A percentile compares a stretch with the other conserved stretches of the same genome.
Evolutionary conservation across 2,329 filamentous ascomycete species (phyloP).

Genomic region (Plectosphaerella sp.): DNA sequence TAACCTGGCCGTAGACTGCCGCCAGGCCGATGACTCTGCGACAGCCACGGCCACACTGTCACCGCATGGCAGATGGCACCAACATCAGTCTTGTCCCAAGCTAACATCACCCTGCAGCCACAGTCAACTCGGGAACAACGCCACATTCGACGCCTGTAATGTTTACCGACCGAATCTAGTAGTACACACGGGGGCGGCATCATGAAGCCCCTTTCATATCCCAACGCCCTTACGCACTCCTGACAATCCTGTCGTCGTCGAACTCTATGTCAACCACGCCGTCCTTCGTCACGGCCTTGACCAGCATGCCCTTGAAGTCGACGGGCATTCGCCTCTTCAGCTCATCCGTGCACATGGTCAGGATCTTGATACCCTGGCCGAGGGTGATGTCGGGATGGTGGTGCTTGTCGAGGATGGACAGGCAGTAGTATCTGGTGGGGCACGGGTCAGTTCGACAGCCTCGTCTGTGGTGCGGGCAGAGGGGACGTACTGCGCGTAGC

Average conservation of each 20-base stretch:
- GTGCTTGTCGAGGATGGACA: constrained; percentile 97
- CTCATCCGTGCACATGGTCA: constrained; percentile 95
- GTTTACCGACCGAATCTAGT: constrained; percentile 13
- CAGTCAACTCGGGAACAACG: background rate
- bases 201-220: background rate
- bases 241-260: constrained; percentile 72
- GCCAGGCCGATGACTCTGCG: no score
- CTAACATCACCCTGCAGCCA: no score
- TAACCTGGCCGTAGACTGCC: no score
- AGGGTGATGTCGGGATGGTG: constrained; percentile 92
- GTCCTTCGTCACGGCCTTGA: constrained; percentile 94
- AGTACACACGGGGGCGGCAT: constrained; percentile 8
- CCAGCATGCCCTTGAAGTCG: constrained; percentile 95
- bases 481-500: constrained; percentile 84
- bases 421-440: constrained; percentile 78
- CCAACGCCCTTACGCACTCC: constrained; percentile 34
- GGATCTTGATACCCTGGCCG: constrained; percentile 84
- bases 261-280: constrained; percentile 83
- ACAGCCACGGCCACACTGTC: no score
- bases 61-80: no score
- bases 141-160: constrained; percentile 8
- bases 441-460: background rate
- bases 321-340: constrained; percentile 94
- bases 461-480: background rate
- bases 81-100: no score